Base-by-base conservation (phyloP, 1,139 yeast genomes). In the Magnusiomyces paraingens region DNA sequence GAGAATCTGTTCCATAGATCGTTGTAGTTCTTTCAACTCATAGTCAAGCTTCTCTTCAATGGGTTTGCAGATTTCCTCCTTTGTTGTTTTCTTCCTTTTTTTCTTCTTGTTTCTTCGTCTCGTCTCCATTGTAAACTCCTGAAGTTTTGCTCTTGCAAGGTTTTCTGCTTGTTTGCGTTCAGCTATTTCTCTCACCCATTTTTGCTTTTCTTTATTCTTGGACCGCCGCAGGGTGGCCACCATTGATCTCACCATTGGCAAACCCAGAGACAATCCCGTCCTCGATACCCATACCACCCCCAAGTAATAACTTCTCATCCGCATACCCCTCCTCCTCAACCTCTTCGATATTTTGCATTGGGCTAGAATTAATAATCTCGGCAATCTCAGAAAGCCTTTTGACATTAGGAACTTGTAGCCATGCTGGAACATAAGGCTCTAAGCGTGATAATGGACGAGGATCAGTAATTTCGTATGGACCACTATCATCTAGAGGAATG, bases 361-460 rank as follows among this genome's bases (percentile, higher is more conserved):
- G n/a, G n/a, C 17, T 36, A 36, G 40, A 12, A 11, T 68, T 68
- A 35, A 67, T 70, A 44, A 62, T 55, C 11, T 97, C 93, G 39
- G 93, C 95, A 63, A 93, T 77, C 68, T 90, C 97, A 45, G 91
- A 89, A 53, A 93, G 83, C 69, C 94, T 79, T 74, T 95, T 86
- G 49, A 94, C 84, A 42, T 82, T 84, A 47, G 98, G 98, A 61
- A 90, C 81, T 61, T 86, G 88, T 71, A 91, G 76, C 89, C 95
- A 87, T 1, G 95, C 94, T 44, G 99, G 99, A 58, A 94, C 95
- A 66, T 91, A 93, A 1, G 97, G 95, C 72, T 93, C 98, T 51
- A 94, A 91, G 66, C 90, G 81, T 55, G 88, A 82, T 70, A 93
- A 84, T 54, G 89, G 91, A 64, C 99, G 81, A 50, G 94, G 84